Percentiles rank a stretch among this genome's conserved stretches.
Evolutionary conservation across 805 yeast genomes (phyloP).

Genomic region (Jamesozyma spencerorum): DNA sequence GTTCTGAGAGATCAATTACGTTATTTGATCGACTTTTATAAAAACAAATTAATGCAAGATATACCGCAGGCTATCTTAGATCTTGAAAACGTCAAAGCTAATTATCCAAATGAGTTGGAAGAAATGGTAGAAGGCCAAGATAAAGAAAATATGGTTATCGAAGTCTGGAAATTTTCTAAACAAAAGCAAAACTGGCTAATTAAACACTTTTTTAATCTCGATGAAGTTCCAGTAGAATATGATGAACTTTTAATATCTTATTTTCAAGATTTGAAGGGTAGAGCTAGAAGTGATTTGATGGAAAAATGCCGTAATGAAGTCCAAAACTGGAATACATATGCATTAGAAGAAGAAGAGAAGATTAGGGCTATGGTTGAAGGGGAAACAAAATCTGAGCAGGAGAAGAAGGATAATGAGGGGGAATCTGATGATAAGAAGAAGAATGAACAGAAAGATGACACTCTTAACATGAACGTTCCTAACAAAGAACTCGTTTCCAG

Average conservation of each 20-base stretch:
- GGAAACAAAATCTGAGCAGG: slow-evolving; percentile 4
- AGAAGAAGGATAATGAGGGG: slow-evolving; percentile 5
- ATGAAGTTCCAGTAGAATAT: slow-evolving; percentile 23
- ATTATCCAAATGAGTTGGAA: slow-evolving; percentile 10
- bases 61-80: slow-evolving; percentile 18
- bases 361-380: slow-evolving; percentile 21
- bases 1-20: slow-evolving; percentile 29
- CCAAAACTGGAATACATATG: slow-evolving; percentile 21
- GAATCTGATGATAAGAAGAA: slow-evolving; percentile 5
- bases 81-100: slow-evolving; percentile 18
- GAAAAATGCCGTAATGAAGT: slow-evolving; percentile 16
- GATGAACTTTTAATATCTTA: slow-evolving; percentile 23
- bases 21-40: slow-evolving; percentile 28
- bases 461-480: slow-evolving; percentile 11
- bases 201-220: slow-evolving; percentile 23
- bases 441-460: slow-evolving; percentile 4
- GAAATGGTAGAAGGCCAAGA: slow-evolving; percentile 4
- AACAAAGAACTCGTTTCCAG: slow-evolving; percentile 19
- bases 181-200: slow-evolving; percentile 31
- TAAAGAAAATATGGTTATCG: slow-evolving; percentile 14
- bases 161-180: slow-evolving; percentile 31
- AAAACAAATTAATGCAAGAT: slow-evolving; percentile 16
- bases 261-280: slow-evolving; percentile 23
- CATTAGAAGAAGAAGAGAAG: slow-evolving; percentile 15
- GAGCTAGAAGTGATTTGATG: slow-evolving; percentile 15